phyloP scores from a whole-genome alignment of 2,329 filamentous ascomycete species.

The Colletotrichum tabaci region DNA sequence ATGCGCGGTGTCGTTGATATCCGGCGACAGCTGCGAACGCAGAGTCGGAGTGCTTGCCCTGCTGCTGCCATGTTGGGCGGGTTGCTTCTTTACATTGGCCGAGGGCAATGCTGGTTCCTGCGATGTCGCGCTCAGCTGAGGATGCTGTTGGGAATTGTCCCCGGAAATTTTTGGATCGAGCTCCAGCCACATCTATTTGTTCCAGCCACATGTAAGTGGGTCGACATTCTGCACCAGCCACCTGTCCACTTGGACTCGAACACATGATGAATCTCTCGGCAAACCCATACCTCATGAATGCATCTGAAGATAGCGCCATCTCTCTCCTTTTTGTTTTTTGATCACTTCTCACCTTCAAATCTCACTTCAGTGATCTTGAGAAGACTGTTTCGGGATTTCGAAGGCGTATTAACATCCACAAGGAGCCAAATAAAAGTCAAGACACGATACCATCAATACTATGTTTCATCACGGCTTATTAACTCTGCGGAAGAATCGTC shows the following conservation, averaged over 20 bases:
- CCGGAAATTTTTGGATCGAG: conserved; percentile 42
- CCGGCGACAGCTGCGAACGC: conserved; percentile 51
- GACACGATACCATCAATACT: not conserved
- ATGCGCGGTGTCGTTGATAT: conserved; percentile 43
- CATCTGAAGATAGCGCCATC: no score
- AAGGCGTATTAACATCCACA: no score
- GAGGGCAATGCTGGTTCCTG: conserved; percentile 28
- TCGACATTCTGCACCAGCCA: not conserved
- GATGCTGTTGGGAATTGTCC: conserved; percentile 35
- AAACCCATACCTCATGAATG: no score
- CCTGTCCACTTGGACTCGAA: not conserved
- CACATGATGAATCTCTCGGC: no score
- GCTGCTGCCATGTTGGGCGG: conserved; percentile 55
- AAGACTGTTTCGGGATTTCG: no score
- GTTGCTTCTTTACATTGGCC: conserved; percentile 22
- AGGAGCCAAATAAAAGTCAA: no score
- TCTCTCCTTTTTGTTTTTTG: no score
- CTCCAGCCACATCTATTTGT: conserved; percentile 34
- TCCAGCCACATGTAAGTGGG: conserved; percentile 16
- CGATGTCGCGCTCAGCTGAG: conserved; percentile 27
- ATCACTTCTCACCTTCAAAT: no score
- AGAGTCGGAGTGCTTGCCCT: conserved; percentile 56
- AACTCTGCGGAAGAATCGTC: no score
- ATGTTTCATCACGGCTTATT: not conserved
- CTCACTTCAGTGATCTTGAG: no score